Evolutionary conservation across 768 basidiomycete species (phyloP).

Genomic region (Guyanaporus albipodus): DNA sequence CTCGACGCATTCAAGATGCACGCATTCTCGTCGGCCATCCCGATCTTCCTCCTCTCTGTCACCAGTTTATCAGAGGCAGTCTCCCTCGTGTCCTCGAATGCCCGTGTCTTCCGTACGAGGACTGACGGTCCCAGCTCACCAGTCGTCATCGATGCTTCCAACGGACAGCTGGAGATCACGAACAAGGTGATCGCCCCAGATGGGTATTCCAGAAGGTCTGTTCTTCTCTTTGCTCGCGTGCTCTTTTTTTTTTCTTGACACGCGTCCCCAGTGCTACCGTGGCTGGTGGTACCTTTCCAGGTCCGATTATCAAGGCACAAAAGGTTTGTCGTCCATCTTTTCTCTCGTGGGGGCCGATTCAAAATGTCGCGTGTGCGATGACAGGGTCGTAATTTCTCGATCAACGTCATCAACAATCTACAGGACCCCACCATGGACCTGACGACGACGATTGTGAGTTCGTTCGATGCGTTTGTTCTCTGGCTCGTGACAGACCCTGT

Average conservation of each 20-base stretch:
- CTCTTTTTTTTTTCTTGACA: not conserved
- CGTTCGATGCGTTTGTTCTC: not conserved
- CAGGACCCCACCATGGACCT: slow-evolving; percentile 32
- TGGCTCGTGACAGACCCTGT: not conserved
- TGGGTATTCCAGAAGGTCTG: slow-evolving; percentile 40
- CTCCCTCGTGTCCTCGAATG: slow-evolving; percentile 14
- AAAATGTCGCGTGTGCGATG: slow-evolving; percentile 7
- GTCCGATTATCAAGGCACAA: slow-evolving; percentile 41
- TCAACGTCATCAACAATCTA: slow-evolving; percentile 36
- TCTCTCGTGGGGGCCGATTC: not conserved
- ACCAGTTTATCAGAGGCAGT: slow-evolving; percentile 12
- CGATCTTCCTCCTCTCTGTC: slow-evolving; percentile 13
- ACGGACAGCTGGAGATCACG: slow-evolving; percentile 35
- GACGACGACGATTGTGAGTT: slow-evolving; percentile 35
- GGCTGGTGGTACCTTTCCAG: slow-evolving; percentile 46
- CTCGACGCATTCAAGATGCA: slow-evolving; percentile 22
- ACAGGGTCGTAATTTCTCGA: slow-evolving; percentile 32
- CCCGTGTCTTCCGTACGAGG: not conserved
- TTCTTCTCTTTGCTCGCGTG: slow-evolving; percentile 4
- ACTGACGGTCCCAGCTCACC: slow-evolving; percentile 2
- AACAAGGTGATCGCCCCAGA: slow-evolving; percentile 48
- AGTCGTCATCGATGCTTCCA: slow-evolving; percentile 21
- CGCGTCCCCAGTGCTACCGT: slow-evolving; percentile 35
- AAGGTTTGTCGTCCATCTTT: slow-evolving; percentile 31
- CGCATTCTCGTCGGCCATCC: slow-evolving; percentile 7